Evolutionary conservation across 352 stramenopile species (phyloP), one percentile per base, ranked within the genome.

Genomic region (Globisporangium canariense): DNA sequence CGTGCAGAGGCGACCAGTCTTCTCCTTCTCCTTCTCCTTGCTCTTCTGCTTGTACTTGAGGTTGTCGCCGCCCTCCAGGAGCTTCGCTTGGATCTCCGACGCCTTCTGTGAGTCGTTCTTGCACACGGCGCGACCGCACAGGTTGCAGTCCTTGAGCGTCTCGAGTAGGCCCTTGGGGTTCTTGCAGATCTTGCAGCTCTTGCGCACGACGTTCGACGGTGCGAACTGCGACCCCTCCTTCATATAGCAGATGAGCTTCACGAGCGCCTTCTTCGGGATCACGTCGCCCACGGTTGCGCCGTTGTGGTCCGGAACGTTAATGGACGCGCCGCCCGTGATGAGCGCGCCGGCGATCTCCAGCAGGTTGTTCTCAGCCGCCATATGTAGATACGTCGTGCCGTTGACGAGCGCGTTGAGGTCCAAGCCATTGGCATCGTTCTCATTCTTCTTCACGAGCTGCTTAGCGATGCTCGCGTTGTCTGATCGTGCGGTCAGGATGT

Each of bases 41-140:
- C 55, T 66, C 25, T 60, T 41, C 9, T 51, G 51, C 28, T 64
- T 60, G 58, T 69, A 69, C 34, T 46, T 61, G 52, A 68, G 53
- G 13, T 36, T n/a, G 54, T 75, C 61, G 25, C 55, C 74, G 50
- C 68, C 76, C 46, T 84, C 75, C 9, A 63, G 69, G 16, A 75
- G 76, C 32, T 71, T 69, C 43, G 78, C 75, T 41, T 86, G 85
- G 58, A 92, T 77, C 55, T 94, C 86, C 16, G 75, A 74, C 41
- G 81, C 77, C 62, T 90, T 91, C 64, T 90, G 77, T 28, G 84
- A 95, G 75, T 83, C 90, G 65, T 86, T 92, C 70, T 91, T 91
- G 74, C 86, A 95, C 30, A 91, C 78, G 0, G 80, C 72, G 51
- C 86, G 86, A 20, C 83, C 85, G 32, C 86, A 95, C 13, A 95